phyloP scores from a whole-genome alignment of 257 asterid genomes.

The Solanum peruvianum region DNA sequence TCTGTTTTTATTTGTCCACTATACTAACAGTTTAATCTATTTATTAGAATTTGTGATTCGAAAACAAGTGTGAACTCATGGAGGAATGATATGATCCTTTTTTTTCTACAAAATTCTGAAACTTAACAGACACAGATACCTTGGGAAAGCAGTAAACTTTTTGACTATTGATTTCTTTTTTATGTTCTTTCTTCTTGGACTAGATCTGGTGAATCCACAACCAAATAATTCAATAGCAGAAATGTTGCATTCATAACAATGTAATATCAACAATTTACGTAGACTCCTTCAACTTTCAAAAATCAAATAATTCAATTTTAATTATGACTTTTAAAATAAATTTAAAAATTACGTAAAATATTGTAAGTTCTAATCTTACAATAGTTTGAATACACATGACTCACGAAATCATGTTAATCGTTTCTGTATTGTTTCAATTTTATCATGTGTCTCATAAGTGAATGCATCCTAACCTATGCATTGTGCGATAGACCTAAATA shows the following conservation, averaged over 20 bases:
- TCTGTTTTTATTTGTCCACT: too few species aligned
- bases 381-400: not conserved
- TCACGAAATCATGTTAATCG: not conserved
- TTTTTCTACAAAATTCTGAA: not conserved
- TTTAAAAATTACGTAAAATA: too few species aligned
- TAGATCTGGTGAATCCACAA: not conserved
- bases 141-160: not conserved
- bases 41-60: too few species aligned
- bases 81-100: not conserved
- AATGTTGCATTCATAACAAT: not conserved
- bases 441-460: not conserved
- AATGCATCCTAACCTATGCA: too few species aligned
- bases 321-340: too few species aligned
- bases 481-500: too few species aligned
- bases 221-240: not conserved
- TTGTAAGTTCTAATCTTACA: too few species aligned
- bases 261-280: not conserved
- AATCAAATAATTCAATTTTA: too few species aligned
- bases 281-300: not conserved
- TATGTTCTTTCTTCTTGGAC: too few species aligned
- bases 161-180: not conserved
- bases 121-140: not conserved
- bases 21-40: too few species aligned
- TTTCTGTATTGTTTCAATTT: not conserved
- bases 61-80: too few species aligned